Base-by-base conservation (phyloP, 1,284 basidiomycete genomes). In the Inonotus hispidus region DNA sequence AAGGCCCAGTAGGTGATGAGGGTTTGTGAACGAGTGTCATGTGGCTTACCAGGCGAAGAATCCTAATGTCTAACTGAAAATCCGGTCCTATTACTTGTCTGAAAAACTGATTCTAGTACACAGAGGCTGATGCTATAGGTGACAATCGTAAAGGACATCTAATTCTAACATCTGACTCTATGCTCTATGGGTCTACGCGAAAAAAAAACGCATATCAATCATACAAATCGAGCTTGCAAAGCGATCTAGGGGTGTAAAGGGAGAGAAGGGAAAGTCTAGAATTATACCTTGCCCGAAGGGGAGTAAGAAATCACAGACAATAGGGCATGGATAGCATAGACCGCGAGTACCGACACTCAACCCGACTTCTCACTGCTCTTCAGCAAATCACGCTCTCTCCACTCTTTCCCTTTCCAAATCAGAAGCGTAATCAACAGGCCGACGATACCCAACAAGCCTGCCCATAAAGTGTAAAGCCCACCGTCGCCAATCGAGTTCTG, bases 391-490 rank as follows among this genome's bases (percentile, higher is more conserved):
- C 62, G 62, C 57, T 73, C 72, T 23, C 77, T 68, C 77, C 77
- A 82, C 13, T 65, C 62, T 23, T 66, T 74, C 1, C 81, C 81
- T 56, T 75, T 77, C 68, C 72, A 73, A 61, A 78, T 73, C 0
- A 86, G 82, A 8, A 86, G 69, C 38, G 84, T 62, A 23, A 85
- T 77, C n/a, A 87, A 73, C 3, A 77, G 62, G 46, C 80, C 80
- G 49, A 75, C 77, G n/a, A 86, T 56, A 0, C 80, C 64, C 67
- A 92, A 68, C 0, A 92, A 62, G 0, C 81, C 83, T 0, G 84
- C 81, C 79, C 90, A 90, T 1, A 90, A 75, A 0, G 88, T 86
- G 69, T 91, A 93, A 56, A 88, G 74, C 67, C 90, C 90, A 7
- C 90, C 91, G 60, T 87, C 84, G 0, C 84, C 85, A 43, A 85